Conservation (phyloP, 495 filamentous ascomycete species). For the Aspergillus egyptiacus region DNA sequence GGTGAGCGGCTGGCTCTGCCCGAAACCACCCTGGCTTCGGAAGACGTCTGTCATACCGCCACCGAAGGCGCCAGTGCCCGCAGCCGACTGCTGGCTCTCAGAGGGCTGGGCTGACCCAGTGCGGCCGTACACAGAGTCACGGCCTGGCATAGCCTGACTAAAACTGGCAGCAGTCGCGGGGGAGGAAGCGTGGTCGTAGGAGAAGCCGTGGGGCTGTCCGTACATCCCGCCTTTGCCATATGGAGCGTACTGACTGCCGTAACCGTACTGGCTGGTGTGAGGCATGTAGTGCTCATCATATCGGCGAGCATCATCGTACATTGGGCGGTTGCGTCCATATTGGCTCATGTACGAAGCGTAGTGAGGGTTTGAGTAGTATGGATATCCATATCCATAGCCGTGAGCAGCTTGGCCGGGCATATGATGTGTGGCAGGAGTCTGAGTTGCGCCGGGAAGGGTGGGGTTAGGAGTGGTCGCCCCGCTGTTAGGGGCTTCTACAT, state of each 20-base stretch:
- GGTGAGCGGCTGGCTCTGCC: conserved; percentile 60
- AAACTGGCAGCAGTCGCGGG: conserved; percentile 67
- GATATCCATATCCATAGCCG: conserved; percentile 63
- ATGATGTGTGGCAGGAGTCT: conserved; percentile 56
- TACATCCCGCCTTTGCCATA: conserved; percentile 78
- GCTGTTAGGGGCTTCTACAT: conserved; percentile 70
- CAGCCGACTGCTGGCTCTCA: conserved; percentile 56
- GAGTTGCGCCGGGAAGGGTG: conserved; percentile 61
- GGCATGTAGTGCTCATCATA: conserved; percentile 52
- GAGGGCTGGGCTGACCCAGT: conserved; percentile 66
- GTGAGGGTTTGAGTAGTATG: conserved; percentile 77
- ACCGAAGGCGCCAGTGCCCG: conserved; percentile 57
- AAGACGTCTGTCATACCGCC: conserved; percentile 72
- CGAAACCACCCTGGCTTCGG: conserved; percentile 62
- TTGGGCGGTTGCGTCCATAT: conserved; percentile 48
- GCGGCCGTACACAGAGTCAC: conserved; percentile 75
- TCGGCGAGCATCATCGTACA: conserved; percentile 51
- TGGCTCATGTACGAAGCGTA: conserved; percentile 74
- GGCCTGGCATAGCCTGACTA: conserved; percentile 56
- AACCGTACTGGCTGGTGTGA: conserved; percentile 56
- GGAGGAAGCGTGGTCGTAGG: conserved; percentile 73
- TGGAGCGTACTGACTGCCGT: conserved; percentile 65
- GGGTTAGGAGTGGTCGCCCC: conserved; percentile 88
- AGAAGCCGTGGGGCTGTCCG: conserved; percentile 72
- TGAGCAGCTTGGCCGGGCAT: conserved; percentile 52